Conservation (phyloP, 352 stramenopile genomes). For the Pythium pectinolyticum region DNA sequence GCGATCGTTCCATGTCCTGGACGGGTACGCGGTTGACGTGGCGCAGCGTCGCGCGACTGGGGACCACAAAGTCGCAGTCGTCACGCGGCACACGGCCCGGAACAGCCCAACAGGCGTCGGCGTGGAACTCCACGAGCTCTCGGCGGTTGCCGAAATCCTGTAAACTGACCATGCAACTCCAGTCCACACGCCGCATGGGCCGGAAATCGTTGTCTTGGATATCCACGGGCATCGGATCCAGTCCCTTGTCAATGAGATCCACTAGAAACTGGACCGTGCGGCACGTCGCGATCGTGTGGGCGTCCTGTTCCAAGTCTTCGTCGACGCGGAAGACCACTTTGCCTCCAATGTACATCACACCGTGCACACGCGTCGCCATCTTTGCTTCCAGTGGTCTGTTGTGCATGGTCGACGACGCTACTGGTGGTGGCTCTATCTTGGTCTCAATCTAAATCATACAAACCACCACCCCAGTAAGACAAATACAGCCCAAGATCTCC, state of each 20-base stretch:
- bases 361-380: constrained; percentile 9
- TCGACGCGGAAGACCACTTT: constrained; percentile 54
- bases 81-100: constrained; percentile 30
- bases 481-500: too few species aligned
- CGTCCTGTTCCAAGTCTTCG: constrained; percentile 50
- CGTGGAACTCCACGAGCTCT: constrained; percentile 48
- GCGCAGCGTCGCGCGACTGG: constrained; percentile 32
- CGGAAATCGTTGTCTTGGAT: constrained; percentile 27
- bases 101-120: constrained; percentile 57
- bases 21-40: constrained; percentile 50
- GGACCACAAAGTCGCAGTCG: constrained; percentile 26
- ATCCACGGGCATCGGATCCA: constrained; percentile 49
- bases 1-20: constrained; percentile 40
- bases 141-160: constrained; percentile 47
- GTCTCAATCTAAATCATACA: constrained; percentile 19
- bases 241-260: constrained; percentile 68
- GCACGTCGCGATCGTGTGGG: constrained; percentile 48
- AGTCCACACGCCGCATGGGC: constrained; percentile 31
- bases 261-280: constrained; percentile 58
- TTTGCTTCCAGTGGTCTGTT: constrained; percentile 19
- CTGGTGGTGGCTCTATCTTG: neutral
- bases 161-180: constrained; percentile 53
- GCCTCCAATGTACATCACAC: constrained; percentile 40
- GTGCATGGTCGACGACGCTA: neutral
- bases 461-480: too few species aligned